A percentile compares a stretch with the other conserved stretches of the same genome.
These are phyloP conservation scores for Acarospora socialis DNA, from an alignment of 2,329 filamentous ascomycete genomes.

Conservation along the genomic window DNA sequence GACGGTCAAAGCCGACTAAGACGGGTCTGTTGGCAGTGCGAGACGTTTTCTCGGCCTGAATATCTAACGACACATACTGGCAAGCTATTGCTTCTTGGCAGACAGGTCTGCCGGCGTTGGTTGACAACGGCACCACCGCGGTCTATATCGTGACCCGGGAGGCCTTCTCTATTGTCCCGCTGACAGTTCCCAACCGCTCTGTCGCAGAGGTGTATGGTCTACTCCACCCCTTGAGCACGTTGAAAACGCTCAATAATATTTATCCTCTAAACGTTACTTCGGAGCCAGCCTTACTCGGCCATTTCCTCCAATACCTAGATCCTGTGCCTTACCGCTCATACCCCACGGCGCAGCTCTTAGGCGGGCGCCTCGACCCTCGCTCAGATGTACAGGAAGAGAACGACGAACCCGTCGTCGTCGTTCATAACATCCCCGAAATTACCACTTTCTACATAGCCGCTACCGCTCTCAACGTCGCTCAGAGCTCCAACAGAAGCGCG, in stretches of 20 bases:
- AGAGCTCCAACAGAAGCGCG: neutral
- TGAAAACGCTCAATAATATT: conserved; percentile 1
- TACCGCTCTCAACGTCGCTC: neutral
- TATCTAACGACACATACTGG: conserved; percentile 5
- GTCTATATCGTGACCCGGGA: neutral
- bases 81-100: conserved; percentile 2
- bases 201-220: neutral
- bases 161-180: neutral
- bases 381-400: neutral
- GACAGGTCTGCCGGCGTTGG: conserved; percentile 1
- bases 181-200: conserved; percentile 1
- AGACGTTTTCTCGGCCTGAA: neutral
- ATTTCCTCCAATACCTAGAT: neutral
- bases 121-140: conserved; percentile 2
- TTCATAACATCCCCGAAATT: conserved; percentile 1
- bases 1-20: conserved; percentile 17
- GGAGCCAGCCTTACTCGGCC: neutral
- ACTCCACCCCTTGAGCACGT: neutral
- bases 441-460: conserved; percentile 1
- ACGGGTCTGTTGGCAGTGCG: conserved; percentile 3
- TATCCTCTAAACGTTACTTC: neutral
- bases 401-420: neutral
- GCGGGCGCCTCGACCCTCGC: conserved; percentile 1
- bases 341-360: too few species aligned
- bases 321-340: neutral